Percentiles rank a stretch among this genome's conserved stretches.
Conservation (phyloP, 768 basidiomycete genomes). For the Russula sp. region DNA sequence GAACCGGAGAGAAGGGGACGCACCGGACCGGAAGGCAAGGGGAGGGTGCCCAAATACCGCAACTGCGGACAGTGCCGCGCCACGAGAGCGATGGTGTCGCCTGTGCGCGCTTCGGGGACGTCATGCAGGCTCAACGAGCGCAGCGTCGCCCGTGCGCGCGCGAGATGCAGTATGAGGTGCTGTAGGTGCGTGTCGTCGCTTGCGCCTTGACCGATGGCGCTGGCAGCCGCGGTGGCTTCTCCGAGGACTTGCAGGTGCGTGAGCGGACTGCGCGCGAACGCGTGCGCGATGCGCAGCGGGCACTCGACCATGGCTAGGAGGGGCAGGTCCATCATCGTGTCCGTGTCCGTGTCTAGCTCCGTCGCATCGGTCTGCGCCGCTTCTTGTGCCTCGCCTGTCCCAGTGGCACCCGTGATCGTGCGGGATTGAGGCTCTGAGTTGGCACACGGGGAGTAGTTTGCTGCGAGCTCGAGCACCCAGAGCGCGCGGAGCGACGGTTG, state of each 20-base stretch:
- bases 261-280: constrained; percentile 38
- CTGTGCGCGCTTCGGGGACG: constrained; percentile 32
- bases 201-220: not conserved
- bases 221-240: constrained; percentile 32
- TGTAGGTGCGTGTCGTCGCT: constrained; percentile 32
- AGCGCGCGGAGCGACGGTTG: constrained; percentile 41
- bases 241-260: constrained; percentile 41
- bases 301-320: constrained; percentile 43
- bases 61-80: constrained; percentile 33
- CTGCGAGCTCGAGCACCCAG: constrained; percentile 26
- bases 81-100: constrained; percentile 31
- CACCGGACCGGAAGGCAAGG: constrained; percentile 33
- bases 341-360: not conserved
- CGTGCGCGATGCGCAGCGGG: constrained; percentile 36
- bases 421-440: not conserved
- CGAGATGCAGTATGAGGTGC: constrained; percentile 13
- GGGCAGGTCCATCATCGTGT: constrained; percentile 30
- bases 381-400: not conserved
- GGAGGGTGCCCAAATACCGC: constrained; percentile 37
- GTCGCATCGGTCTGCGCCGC: not conserved
- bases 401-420: not conserved
- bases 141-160: constrained; percentile 28
- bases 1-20: constrained; percentile 19
- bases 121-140: constrained; percentile 35
- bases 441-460: constrained; percentile 3